Evolutionary conservation across 139 green algal species (phyloP), one percentile per base, ranked within the genome.

Genomic region (Picochlorum sp.): DNA sequence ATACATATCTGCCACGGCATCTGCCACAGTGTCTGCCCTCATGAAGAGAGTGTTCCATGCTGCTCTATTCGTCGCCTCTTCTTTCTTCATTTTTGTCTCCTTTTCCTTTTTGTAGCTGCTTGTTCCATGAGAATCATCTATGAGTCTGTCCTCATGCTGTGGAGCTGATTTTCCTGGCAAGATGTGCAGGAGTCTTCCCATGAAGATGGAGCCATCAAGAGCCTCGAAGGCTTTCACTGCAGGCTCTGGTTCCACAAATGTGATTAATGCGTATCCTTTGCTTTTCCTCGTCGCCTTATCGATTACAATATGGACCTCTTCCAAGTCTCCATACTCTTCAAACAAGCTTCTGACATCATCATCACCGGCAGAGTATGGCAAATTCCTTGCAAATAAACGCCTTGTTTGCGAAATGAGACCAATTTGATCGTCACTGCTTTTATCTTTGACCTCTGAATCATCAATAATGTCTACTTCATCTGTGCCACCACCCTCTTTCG

Each of bases 1-100:
- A 66, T 92, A 96, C 57, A 95, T 81, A 38, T 83, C 85, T 2
- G 94, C 94, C 16, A 96, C 80, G 11, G 85, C 88, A 54, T 88
- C 88, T 4, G 90, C 88, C 26, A 98, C 91, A 2, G 94, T 98
- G 78, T 99, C 94, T 0, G 85, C 38, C 11, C 94, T 77, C 85
- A 99, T 96, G 81, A 97, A 99, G n/a, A 99, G 79, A 4, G 83
- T 87, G 81, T 92, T 98, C 94, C 94, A 99, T 1, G 93, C 81
- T 2, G 76, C 75, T 11, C 79, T 79, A 70, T 94, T 88, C 51
- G 76, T 75, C 20, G 66, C 80, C 9, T 85, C 85, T 21, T 90
- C 77, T 2, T 68, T 79, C 62, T 91, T 95, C n/a, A 82, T 62
- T 72, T 83, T 49, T 15, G 72, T 83, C 50, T 92, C 90, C 30